Evolutionary conservation across 2,329 filamentous ascomycete species (phyloP).

Genomic region (Pseudocercospora cruenta): DNA sequence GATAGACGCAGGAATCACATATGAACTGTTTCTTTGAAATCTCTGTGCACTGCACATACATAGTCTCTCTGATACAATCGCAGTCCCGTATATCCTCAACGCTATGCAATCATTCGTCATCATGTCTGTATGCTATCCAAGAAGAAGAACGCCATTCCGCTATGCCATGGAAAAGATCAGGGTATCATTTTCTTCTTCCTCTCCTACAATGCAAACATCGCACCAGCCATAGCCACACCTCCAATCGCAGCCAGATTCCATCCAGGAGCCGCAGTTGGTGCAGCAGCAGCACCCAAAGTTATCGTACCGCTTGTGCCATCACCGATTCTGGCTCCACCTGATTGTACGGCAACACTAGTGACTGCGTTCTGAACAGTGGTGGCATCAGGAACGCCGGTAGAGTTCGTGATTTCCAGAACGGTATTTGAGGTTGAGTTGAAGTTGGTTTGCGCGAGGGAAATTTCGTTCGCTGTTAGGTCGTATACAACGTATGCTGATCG

Average conservation of each 20-base stretch:
- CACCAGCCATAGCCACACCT: constrained; percentile 16
- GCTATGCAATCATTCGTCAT: neutral
- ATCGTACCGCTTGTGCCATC: constrained; percentile 20
- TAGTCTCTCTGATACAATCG: neutral
- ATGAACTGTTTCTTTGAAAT: neutral
- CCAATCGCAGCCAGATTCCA: constrained; percentile 30
- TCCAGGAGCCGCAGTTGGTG: constrained; percentile 33
- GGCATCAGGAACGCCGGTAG: constrained; percentile 57
- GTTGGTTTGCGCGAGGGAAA: constrained; percentile 63
- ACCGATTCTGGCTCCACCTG: constrained; percentile 49
- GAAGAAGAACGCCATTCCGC: neutral
- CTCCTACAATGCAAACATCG: constrained; percentile 8
- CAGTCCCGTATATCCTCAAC: neutral
- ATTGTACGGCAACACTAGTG: constrained; percentile 49
- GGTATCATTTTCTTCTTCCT: neutral
- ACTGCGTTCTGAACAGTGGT: constrained; percentile 56
- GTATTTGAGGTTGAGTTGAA: constrained; percentile 60
- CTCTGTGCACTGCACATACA: neutral
- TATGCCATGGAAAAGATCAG: neutral
- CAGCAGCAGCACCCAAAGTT: constrained; percentile 19
- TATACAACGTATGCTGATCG: constrained; percentile 67
- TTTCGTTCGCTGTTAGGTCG: constrained; percentile 63
- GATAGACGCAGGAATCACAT: neutral
- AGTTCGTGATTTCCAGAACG: constrained; percentile 59
- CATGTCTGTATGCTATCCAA: neutral